A percentile compares a stretch with the other conserved stretches of the same genome.
These are phyloP conservation scores for Aspergillus baeticus DNA, from an alignment of 495 filamentous ascomycete species.

Conservation along the genomic window DNA sequence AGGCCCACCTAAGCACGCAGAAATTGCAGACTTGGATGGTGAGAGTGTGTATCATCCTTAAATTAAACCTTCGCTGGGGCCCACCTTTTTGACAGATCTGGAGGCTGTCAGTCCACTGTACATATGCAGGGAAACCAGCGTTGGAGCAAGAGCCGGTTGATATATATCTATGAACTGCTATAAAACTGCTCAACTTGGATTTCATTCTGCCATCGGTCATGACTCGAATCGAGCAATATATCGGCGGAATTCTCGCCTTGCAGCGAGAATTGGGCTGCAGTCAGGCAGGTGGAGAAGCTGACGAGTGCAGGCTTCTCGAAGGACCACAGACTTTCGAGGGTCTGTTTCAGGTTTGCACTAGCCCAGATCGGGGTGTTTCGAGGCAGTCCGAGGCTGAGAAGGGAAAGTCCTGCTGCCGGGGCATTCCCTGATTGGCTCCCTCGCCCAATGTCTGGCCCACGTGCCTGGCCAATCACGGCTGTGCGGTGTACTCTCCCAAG, in stretches of 20 bases:
- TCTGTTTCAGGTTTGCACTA: slow-evolving; percentile 21
- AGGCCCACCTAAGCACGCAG: slow-evolving; percentile 29
- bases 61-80: slow-evolving; percentile 41
- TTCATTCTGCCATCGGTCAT: no score
- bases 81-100: slow-evolving; percentile 28
- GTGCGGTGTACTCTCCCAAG: background rate
- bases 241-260: no score
- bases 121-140: background rate
- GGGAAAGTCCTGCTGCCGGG: slow-evolving; percentile 13
- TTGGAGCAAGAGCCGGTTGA: no score
- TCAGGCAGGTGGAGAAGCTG: slow-evolving; percentile 11
- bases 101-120: background rate
- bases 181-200: background rate
- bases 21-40: slow-evolving; percentile 2
- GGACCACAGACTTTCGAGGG: slow-evolving; percentile 17
- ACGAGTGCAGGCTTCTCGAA: slow-evolving; percentile 26
- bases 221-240: no score
- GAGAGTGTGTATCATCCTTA: slow-evolving; percentile 35
- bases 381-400: slow-evolving; percentile 7
- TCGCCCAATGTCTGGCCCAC: background rate
- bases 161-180: background rate
- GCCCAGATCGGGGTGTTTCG: background rate
- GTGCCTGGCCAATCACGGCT: background rate
- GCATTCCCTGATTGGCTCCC: background rate
- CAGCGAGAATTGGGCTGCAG: no score